Evolutionary conservation across 2,329 filamentous ascomycete genomes (phyloP).

Genomic region (Alternaria atra): DNA sequence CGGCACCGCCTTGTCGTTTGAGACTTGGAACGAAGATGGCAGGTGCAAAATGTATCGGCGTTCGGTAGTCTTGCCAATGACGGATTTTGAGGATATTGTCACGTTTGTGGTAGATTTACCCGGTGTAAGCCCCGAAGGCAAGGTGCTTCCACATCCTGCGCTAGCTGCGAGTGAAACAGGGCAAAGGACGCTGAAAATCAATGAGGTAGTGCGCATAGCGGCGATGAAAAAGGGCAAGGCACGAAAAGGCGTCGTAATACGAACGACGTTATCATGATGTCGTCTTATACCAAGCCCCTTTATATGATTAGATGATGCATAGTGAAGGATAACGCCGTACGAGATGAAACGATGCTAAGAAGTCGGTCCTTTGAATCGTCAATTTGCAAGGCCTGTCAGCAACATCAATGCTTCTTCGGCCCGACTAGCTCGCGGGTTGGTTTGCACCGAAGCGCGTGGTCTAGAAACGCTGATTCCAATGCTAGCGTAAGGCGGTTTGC

Average conservation of each 20-base stretch:
- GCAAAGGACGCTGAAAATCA: neutral
- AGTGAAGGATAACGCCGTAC: neutral
- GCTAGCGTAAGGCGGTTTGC: too few relatives aligned
- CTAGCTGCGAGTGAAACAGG: conserved; percentile 15
- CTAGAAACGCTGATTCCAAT: too few relatives aligned
- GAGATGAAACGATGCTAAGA: neutral
- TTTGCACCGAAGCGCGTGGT: too few relatives aligned
- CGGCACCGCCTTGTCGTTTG: conserved; percentile 25
- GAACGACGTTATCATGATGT: neutral
- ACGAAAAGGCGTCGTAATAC: neutral
- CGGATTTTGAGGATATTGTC: conserved; percentile 26
- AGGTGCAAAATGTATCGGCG: conserved; percentile 31
- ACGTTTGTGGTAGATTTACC: conserved; percentile 31
- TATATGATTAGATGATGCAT: neutral
- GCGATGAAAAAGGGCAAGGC: neutral
- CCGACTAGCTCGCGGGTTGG: neutral
- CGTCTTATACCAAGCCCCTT: neutral
- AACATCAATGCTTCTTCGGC: neutral
- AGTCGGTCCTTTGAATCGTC: neutral
- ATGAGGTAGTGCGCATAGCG: neutral
- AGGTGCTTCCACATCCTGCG: conserved; percentile 22
- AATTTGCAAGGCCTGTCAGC: neutral
- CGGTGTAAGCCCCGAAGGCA: conserved; percentile 22
- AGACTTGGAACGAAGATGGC: conserved; percentile 19
- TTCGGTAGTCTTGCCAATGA: conserved; percentile 22